phyloP scores from a whole-genome alignment of 768 basidiomycete genomes.

The Lactarius sp. region DNA sequence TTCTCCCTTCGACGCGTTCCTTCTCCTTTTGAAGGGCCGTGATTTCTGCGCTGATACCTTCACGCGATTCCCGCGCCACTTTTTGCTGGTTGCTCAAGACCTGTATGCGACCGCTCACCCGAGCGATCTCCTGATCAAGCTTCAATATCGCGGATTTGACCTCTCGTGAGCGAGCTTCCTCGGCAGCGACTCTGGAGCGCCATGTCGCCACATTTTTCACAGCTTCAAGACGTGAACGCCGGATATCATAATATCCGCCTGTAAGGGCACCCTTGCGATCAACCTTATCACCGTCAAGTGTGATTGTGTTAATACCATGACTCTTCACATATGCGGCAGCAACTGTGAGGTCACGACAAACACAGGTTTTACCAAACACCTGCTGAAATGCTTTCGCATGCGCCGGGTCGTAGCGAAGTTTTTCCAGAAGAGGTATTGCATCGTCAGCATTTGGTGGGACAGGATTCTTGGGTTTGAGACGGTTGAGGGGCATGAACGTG shows the following conservation, averaged over 20 bases:
- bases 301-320: constrained; percentile 95
- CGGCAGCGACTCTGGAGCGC: constrained; percentile 64
- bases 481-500: constrained; percentile 97
- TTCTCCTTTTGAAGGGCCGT: constrained; percentile 57
- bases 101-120: constrained; percentile 65
- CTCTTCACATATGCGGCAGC: constrained; percentile 93
- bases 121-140: constrained; percentile 85
- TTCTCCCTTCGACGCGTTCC: constrained; percentile 59
- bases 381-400: constrained; percentile 89
- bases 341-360: constrained; percentile 87
- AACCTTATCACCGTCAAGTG: constrained; percentile 94
- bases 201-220: constrained; percentile 74
- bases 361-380: constrained; percentile 96
- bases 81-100: constrained; percentile 64
- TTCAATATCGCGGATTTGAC: constrained; percentile 64
- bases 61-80: constrained; percentile 63
- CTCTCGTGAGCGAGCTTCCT: constrained; percentile 60
- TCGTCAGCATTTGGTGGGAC: constrained; percentile 67
- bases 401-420: constrained; percentile 66
- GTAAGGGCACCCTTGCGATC: constrained; percentile 95
- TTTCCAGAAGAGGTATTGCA: constrained; percentile 75
- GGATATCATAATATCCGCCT: constrained; percentile 92
- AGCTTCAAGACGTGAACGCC: constrained; percentile 84
- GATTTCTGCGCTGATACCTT: constrained; percentile 60
- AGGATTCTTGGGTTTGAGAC: constrained; percentile 72